These are phyloP conservation scores for Cyclostephanos tholiformis DNA, from an alignment of 108 stramenopile genomes.

Conservation along the genomic window DNA sequence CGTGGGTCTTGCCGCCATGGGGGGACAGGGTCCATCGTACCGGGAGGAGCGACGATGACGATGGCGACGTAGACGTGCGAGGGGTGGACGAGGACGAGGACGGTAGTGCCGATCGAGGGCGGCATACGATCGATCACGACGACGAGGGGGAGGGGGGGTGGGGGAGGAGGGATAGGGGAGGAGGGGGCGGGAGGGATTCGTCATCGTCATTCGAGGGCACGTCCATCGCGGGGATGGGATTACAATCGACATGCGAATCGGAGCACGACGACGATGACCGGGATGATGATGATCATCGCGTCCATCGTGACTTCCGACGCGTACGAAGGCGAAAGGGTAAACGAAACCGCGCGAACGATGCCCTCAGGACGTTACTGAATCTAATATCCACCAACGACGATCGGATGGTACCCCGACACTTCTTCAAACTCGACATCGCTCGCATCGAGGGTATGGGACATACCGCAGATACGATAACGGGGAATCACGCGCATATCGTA, in stretches of 20 bases:
- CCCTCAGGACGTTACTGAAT: slow-evolving; percentile 17
- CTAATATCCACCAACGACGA: slow-evolving; percentile 13
- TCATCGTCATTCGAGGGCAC: slow-evolving; percentile 14
- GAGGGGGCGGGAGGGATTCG: slow-evolving; percentile 14
- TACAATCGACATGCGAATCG: slow-evolving; percentile 21
- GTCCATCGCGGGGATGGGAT: slow-evolving; percentile 50
- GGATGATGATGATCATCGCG: not conserved
- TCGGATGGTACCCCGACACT: slow-evolving; percentile 30
- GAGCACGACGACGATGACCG: slow-evolving; percentile 15
- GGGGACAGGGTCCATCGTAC: too few species aligned
- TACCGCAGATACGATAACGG: slow-evolving; percentile 16
- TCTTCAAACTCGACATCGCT: slow-evolving; percentile 23
- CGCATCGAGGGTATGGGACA: slow-evolving; percentile 31
- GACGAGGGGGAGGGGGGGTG: slow-evolving; percentile 20
- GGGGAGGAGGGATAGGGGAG: slow-evolving; percentile 10
- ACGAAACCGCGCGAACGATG: slow-evolving; percentile 11
- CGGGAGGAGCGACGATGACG: slow-evolving; percentile 7
- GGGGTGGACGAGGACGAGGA: not conserved
- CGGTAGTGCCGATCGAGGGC: too few species aligned
- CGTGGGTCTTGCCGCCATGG: slow-evolving; percentile 34
- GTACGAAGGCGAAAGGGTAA: too few species aligned
- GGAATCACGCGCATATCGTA: slow-evolving; percentile 7
- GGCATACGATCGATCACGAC: not conserved
- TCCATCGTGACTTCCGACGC: too few species aligned
- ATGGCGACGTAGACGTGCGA: not conserved